Evolutionary conservation across 192 early-diverging fungal genomes (phyloP).

Genomic region (Spizellomyces sp.): DNA sequence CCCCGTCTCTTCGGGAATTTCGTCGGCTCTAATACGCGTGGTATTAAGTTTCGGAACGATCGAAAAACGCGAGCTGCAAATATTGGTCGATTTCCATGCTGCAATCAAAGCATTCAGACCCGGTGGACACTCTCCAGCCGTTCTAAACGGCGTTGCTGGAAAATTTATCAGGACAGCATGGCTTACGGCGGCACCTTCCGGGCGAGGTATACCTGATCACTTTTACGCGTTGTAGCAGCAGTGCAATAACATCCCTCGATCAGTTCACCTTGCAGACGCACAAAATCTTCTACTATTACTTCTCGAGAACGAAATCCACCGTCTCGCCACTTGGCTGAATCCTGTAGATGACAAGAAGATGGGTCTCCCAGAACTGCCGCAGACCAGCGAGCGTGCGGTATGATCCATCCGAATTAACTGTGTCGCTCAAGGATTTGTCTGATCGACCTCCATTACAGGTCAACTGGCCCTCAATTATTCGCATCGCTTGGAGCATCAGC

Average conservation of each 20-base stretch:
- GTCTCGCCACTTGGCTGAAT: conserved; percentile 82
- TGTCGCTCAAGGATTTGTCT: neutral
- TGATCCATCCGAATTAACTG: conserved; percentile 2
- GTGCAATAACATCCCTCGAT: too few relatives aligned
- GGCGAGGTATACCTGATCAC: neutral
- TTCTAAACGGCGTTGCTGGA: conserved; percentile 9
- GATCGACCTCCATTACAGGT: conserved; percentile 35
- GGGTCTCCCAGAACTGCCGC: conserved; percentile 32
- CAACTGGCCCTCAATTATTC: conserved; percentile 74
- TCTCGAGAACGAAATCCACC: conserved; percentile 85
- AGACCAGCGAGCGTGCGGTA: conserved; percentile 29
- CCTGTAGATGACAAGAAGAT: conserved; percentile 60
- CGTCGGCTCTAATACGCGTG: neutral
- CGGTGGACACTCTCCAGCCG: conserved; percentile 6
- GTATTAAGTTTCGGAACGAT: conserved; percentile 25
- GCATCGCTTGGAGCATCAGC: conserved; percentile 81
- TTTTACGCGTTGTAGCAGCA: too few relatives aligned
- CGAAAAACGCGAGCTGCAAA: conserved; percentile 29
- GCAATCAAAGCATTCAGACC: conserved; percentile 25
- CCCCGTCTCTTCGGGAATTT: neutral
- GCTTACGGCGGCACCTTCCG: conserved; percentile 10
- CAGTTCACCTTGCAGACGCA: conserved; percentile 38
- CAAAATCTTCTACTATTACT: conserved; percentile 77
- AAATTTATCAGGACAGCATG: conserved; percentile 18
- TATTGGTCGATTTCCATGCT: conserved; percentile 34